Evolutionary conservation across 1,139 yeast species (phyloP).

Genomic region (Protomyces pachydermus): DNA sequence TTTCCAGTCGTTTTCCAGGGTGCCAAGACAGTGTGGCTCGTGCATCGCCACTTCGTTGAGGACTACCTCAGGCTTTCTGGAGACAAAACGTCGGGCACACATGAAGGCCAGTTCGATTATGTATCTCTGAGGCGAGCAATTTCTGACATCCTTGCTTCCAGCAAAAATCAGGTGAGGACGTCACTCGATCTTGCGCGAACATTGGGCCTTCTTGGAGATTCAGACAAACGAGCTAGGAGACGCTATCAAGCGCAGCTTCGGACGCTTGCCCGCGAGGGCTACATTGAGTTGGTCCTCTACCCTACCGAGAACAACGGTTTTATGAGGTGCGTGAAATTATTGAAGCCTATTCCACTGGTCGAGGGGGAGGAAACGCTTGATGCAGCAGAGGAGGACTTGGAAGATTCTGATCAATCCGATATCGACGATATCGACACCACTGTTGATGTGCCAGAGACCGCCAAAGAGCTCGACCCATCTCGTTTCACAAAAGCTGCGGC

Average conservation of each 20-base stretch:
- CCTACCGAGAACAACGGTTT: conserved; percentile 3
- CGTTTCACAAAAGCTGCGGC: no score
- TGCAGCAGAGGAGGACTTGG: background rate
- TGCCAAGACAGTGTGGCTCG: conserved; percentile 6
- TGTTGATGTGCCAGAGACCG: no score
- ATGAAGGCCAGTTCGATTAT: background rate
- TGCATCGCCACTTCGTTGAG: conserved; percentile 10
- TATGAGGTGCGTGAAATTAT: conserved; percentile 11
- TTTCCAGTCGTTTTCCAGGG: conserved; percentile 7
- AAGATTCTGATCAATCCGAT: conserved; percentile 5
- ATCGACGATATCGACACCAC: background rate
- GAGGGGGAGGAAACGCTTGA: no score
- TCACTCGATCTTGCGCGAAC: background rate
- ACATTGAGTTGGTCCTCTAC: conserved; percentile 1
- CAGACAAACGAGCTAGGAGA: conserved; percentile 3
- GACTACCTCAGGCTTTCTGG: conserved; percentile 1
- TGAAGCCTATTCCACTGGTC: conserved; percentile 1
- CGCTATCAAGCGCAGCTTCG: conserved; percentile 4
- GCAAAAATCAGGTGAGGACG: conserved; percentile 3
- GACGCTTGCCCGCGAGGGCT: conserved; percentile 1
- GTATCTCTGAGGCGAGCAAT: background rate
- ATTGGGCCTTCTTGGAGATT: background rate
- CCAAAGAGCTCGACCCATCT: no score
- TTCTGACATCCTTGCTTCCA: conserved; percentile 1
- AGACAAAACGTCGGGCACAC: background rate